Evolutionary conservation across 2,329 filamentous ascomycete genomes (phyloP), one percentile per base, ranked within the genome.

Genomic region (Lojkania enalia): DNA sequence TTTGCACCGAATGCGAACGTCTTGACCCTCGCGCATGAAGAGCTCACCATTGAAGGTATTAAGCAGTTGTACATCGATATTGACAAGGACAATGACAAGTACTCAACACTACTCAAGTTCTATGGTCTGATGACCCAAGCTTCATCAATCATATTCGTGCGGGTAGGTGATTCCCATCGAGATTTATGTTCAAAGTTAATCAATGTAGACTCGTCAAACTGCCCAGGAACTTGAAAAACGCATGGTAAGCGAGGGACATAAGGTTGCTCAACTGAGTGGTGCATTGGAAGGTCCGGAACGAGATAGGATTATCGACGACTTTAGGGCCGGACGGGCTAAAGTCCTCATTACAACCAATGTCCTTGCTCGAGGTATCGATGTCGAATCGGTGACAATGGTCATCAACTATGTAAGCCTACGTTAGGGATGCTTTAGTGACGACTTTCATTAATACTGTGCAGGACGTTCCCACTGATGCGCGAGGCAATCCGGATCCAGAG

Each of bases 31-130:
- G 85, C 89, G 62, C 88, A 91, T 49, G 87, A 95, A 59, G 90
- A 99, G 66, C 83, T 97, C 60, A 97, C 92, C 0, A 92, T 99
- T 49, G 90, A 94, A 69, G 94, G 94, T 16, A 99, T 99, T 67
- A 95, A 92, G 56, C 94, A 99, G 66, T 89, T 99, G 74, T 99
- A 95, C 67, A 89, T 99, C 68, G 94, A 99, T 70, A 97, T 92
- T 63, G 82, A 87, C 16, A 79, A 80, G 23, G 88, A 95, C 55
- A 75, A 84, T 25, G 84, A 88, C 62, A 97, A 97, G 69, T 99
- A 95, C 66, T 82, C 87, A 25, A 85, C 88, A 45, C 82, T 99
- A 5, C 87, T 95, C 69, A 89, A 92, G 66, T 87, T 99, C 48
- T 99, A 99, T 67, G 91, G 92, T 46, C 77, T 97, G 33, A 92